Conservation (phyloP, 805 yeast genomes). For the Phaffomyces antillensis region DNA sequence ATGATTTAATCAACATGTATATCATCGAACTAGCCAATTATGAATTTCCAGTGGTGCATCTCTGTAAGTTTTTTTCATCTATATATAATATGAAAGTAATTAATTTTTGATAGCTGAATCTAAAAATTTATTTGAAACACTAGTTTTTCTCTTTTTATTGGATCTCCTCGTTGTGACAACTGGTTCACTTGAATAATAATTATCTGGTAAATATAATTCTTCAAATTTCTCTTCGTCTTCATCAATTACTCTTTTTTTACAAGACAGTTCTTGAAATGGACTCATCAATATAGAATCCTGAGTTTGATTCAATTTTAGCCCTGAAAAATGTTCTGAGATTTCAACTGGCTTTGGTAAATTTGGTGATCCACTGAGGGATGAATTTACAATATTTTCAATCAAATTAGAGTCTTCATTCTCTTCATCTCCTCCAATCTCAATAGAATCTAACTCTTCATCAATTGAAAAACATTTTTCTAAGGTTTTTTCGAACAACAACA, state of each 20-base stretch:
- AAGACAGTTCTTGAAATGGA: conserved; percentile 3
- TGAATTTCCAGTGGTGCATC: no score
- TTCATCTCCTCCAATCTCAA: neutral
- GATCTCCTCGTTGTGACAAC: conserved; percentile 7
- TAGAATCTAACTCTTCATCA: conserved; percentile 10
- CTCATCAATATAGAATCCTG: conserved; percentile 2
- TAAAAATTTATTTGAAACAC: conserved; percentile 3
- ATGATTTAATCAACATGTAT: no score
- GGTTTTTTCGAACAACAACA: conserved; percentile 6
- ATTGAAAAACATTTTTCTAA: conserved; percentile 10
- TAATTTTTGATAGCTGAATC: neutral
- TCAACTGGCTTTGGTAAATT: neutral
- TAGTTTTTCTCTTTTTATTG: conserved; percentile 9
- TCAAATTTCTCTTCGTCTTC: neutral
- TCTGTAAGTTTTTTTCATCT: no score
- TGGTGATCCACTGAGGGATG: conserved; percentile 3
- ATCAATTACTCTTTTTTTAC: neutral
- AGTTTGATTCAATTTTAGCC: neutral
- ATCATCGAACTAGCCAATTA: no score
- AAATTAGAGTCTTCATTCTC: neutral
- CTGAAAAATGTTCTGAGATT: neutral
- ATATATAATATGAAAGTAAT: no score
- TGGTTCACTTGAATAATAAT: conserved; percentile 13
- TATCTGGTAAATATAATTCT: neutral
- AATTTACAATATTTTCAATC: conserved; percentile 2